A percentile compares a stretch with the other conserved stretches of the same genome.
phyloP scores from a whole-genome alignment of 2,329 filamentous ascomycete species.

The Cryoendolithus antarcticus region DNA sequence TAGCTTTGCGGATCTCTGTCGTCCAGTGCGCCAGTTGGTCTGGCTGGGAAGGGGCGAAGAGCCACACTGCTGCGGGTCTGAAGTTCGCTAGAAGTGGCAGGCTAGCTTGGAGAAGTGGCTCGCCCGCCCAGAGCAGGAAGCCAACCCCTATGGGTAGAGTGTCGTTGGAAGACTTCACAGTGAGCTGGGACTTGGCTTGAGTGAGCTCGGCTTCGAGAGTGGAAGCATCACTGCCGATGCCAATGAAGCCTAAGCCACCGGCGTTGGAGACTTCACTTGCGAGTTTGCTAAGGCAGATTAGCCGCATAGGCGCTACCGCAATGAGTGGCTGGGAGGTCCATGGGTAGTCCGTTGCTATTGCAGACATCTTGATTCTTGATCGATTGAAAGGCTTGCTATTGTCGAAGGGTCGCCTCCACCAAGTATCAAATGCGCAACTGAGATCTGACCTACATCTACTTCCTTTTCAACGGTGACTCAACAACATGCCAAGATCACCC shows the following conservation, averaged over 20 bases:
- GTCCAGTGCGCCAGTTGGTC: conserved; percentile 25
- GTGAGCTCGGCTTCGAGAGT: conserved; percentile 22
- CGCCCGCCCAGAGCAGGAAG: conserved; percentile 44
- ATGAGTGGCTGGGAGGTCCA: conserved; percentile 49
- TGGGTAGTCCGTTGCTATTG: conserved; percentile 34
- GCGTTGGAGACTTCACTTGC: conserved; percentile 48
- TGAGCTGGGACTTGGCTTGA: conserved; percentile 13
- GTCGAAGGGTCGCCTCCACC: too few species aligned
- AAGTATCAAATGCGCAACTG: too few species aligned
- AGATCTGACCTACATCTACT: too few species aligned
- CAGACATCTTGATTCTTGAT: too few species aligned
- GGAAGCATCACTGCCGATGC: conserved; percentile 30
- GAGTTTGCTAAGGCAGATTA: conserved; percentile 44
- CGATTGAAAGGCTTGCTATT: too few species aligned
- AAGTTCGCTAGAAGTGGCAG: conserved; percentile 38
- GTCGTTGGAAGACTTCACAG: conserved; percentile 4
- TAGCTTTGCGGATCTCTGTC: conserved; percentile 18
- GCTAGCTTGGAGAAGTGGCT: conserved; percentile 28
- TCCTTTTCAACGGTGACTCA: too few species aligned
- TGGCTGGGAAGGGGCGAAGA: conserved; percentile 47
- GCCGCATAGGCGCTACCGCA: conserved; percentile 55
- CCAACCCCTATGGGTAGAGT: conserved; percentile 46
- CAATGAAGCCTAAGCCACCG: conserved; percentile 37
- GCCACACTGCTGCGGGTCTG: conserved; percentile 49
- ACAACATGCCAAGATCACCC: too few species aligned